Evolutionary conservation across 2,329 filamentous ascomycete species (phyloP).

Genomic region (Alternaria triticina): DNA sequence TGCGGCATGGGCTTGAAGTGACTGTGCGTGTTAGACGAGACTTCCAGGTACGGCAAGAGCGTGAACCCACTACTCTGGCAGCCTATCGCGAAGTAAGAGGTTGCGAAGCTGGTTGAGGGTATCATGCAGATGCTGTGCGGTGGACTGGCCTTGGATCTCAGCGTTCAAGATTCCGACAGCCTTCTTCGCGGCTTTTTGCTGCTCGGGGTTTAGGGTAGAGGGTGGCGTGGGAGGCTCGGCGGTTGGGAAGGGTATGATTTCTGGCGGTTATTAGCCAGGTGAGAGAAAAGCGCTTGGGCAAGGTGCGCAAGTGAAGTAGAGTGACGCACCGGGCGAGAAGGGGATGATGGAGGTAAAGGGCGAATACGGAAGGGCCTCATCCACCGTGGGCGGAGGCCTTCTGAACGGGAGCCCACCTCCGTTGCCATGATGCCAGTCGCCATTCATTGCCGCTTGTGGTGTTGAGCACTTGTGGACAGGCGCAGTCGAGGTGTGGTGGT

Average conservation of each 20-base stretch:
- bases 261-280: slow-evolving; percentile 42
- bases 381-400: slow-evolving; percentile 60
- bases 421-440: slow-evolving; percentile 42
- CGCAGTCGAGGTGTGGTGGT: slow-evolving; percentile 3
- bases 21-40: slow-evolving; percentile 27
- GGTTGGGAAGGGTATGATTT: slow-evolving; percentile 55
- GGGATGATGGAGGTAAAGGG: slow-evolving; percentile 81
- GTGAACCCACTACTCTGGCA: slow-evolving; percentile 69
- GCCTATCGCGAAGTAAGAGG: slow-evolving; percentile 73
- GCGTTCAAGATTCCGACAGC: slow-evolving; percentile 72
- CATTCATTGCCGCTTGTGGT: slow-evolving; percentile 31
- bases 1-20: slow-evolving; percentile 41
- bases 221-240: slow-evolving; percentile 50
- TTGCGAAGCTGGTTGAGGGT: slow-evolving; percentile 76
- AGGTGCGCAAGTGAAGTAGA: slow-evolving; percentile 22
- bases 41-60: background rate
- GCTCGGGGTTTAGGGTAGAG: slow-evolving; percentile 46
- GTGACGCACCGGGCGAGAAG: slow-evolving; percentile 71
- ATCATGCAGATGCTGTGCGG: slow-evolving; percentile 71
- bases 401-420: slow-evolving; percentile 44
- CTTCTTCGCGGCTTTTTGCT: slow-evolving; percentile 59
- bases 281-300: slow-evolving; percentile 20
- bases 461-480: slow-evolving; percentile 8
- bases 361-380: slow-evolving; percentile 81
- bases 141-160: slow-evolving; percentile 66